Percentiles rank a stretch among this genome's conserved stretches.
Conservation (phyloP, 495 filamentous ascomycete genomes). For the Beverwykella pulmonaria region DNA sequence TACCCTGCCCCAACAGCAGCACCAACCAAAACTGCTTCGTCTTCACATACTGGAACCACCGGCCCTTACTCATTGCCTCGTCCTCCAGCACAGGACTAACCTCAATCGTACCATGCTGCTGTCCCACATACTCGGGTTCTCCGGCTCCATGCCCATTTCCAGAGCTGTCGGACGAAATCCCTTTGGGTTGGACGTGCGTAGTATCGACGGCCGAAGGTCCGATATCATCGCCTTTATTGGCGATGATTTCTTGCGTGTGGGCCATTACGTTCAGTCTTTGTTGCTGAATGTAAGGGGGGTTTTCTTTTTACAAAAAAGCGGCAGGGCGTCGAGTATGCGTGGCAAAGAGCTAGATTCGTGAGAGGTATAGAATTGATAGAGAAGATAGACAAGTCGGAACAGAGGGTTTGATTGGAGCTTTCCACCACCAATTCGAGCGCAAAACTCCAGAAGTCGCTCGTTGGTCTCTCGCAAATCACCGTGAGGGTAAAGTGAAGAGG, state of each 20-base stretch:
- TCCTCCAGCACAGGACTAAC: slow-evolving; percentile 48
- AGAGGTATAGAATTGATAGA: not conserved
- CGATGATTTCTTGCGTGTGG: slow-evolving; percentile 9
- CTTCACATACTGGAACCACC: slow-evolving; percentile 76
- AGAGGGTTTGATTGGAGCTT: slow-evolving; percentile 42
- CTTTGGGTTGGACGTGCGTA: slow-evolving; percentile 42
- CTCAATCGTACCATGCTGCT: not conserved
- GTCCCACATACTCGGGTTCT: slow-evolving; percentile 36
- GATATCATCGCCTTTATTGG: slow-evolving; percentile 37
- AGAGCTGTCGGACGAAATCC: slow-evolving; percentile 29
- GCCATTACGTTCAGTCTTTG: slow-evolving; percentile 15
- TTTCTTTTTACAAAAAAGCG: not conserved
- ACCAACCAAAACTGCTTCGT: slow-evolving; percentile 88
- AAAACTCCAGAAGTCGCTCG: slow-evolving; percentile 51
- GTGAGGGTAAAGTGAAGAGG: not conserved
- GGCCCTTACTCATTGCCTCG: slow-evolving; percentile 49
- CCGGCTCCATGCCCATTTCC: slow-evolving; percentile 26
- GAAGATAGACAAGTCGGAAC: not conserved
- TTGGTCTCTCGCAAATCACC: slow-evolving; percentile 7
- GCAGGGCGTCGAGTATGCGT: not conserved
- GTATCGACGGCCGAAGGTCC: slow-evolving; percentile 25
- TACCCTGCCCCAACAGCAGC: slow-evolving; percentile 67
- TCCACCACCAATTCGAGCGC: slow-evolving; percentile 42
- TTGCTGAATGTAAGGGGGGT: not conserved
- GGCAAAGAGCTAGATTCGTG: too few species aligned